Conservation (phyloP, 192 early-diverging fungal genomes). For the Spinellus fusiger region DNA sequence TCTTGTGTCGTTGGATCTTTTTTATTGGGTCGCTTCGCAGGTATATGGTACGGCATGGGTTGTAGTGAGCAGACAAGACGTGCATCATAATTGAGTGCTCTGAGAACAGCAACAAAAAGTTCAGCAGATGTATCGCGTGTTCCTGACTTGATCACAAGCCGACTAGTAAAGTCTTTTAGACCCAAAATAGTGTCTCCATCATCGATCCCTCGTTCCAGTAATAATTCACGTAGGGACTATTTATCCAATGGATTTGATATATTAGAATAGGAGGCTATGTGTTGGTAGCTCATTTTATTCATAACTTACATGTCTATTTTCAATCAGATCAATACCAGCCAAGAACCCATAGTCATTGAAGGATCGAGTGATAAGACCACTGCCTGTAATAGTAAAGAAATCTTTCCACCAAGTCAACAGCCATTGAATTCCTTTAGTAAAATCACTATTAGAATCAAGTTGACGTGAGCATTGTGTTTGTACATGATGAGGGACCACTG, state of each 20-base stretch:
- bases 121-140: constrained; percentile 41
- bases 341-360: neutral
- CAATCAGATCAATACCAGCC: neutral
- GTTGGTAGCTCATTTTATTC: too few species aligned
- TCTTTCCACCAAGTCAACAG: constrained; percentile 27
- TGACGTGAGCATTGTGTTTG: neutral
- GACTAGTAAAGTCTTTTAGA: constrained; percentile 12
- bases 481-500: constrained; percentile 28
- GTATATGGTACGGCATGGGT: constrained; percentile 54
- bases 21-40: constrained; percentile 16
- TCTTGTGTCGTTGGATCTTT: constrained; percentile 1
- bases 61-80: constrained; percentile 63
- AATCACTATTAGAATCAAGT: constrained; percentile 2
- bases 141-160: constrained; percentile 17
- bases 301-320: neutral
- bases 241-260: neutral
- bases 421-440: constrained; percentile 5
- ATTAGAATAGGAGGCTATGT: neutral
- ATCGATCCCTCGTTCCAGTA: neutral
- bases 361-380: constrained; percentile 10
- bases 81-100: constrained; percentile 45
- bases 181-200: constrained; percentile 11
- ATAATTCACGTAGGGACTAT: constrained; percentile 1
- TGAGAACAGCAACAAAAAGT: constrained; percentile 42
- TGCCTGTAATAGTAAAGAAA: constrained; percentile 20